These are phyloP conservation scores for Cornus florida DNA, from an alignment of 148 eudicot species.

Conservation along the genomic window DNA sequence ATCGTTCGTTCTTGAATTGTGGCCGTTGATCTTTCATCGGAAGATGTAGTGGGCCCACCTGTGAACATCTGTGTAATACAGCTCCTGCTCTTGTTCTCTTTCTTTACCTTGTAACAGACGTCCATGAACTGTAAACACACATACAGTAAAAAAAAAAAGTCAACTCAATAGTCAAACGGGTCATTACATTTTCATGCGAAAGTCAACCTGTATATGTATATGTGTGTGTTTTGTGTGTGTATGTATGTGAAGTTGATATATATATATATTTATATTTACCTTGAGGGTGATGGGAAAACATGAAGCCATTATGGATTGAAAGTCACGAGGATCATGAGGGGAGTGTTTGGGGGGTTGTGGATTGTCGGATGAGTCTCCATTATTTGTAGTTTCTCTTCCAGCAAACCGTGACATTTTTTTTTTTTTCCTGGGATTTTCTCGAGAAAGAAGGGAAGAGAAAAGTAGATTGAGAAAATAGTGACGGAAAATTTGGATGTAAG, in stretches of 20 bases:
- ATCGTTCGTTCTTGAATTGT: constrained; percentile 46
- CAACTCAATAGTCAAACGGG: constrained; percentile 6
- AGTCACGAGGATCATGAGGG: constrained; percentile 12
- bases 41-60: not conserved
- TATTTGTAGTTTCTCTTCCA: constrained; percentile 6
- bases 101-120: constrained; percentile 59
- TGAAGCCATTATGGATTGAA: constrained; percentile 36
- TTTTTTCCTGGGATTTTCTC: not conserved
- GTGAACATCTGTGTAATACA: constrained; percentile 25
- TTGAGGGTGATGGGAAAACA: constrained; percentile 65
- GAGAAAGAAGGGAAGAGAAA: not conserved
- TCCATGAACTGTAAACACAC: constrained; percentile 55
- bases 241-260: too few relatives aligned
- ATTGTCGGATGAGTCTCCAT: constrained; percentile 3
- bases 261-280: constrained; percentile 28
- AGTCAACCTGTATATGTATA: not conserved
- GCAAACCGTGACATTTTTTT: constrained; percentile 10
- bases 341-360: too few relatives aligned
- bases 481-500: not conserved
- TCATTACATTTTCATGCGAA: not conserved
- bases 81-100: constrained; percentile 24
- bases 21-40: constrained; percentile 23
- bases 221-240: too few relatives aligned
- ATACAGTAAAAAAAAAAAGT: not conserved
- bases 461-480: not conserved